Percentiles rank a stretch among this genome's conserved stretches.
Evolutionary conservation across 2,329 filamentous ascomycete genomes (phyloP).

Genomic region (Drechslerella dactyloides): DNA sequence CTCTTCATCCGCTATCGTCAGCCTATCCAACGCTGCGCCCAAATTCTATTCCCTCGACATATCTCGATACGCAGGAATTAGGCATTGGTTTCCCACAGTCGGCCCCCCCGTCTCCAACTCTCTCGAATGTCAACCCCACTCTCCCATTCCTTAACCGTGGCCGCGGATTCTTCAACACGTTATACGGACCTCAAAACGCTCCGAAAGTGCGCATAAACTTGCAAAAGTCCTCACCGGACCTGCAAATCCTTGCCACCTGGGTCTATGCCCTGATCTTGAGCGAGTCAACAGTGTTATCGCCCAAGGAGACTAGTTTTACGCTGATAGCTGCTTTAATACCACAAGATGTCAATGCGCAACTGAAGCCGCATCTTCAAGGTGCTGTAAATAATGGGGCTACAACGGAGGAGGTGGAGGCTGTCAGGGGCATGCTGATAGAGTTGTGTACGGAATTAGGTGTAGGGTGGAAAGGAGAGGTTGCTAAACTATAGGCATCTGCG

Average conservation of each 20-base stretch:
- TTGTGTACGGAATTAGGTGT: constrained; percentile 62
- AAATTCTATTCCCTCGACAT: constrained; percentile 60
- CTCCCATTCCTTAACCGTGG: constrained; percentile 60
- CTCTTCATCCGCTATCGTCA: constrained; percentile 37
- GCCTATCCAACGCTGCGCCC: constrained; percentile 56
- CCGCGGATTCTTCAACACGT: constrained; percentile 61
- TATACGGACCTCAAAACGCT: constrained; percentile 63
- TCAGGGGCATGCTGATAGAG: constrained; percentile 60
- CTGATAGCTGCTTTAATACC: constrained; percentile 63
- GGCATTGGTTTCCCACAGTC: constrained; percentile 55
- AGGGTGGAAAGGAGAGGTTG: constrained; percentile 34
- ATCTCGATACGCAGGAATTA: constrained; percentile 50
- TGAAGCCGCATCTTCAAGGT: constrained; percentile 64
- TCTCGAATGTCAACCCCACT: constrained; percentile 58
- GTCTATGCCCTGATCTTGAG: constrained; percentile 63
- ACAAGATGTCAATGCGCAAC: constrained; percentile 64
- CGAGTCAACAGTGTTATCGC: constrained; percentile 61
- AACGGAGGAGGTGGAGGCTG: constrained; percentile 62
- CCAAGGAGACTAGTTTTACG: constrained; percentile 63
- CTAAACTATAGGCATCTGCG: constrained; percentile 22
- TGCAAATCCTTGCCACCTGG: constrained; percentile 62
- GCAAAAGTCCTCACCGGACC: constrained; percentile 62
- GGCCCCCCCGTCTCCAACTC: constrained; percentile 58
- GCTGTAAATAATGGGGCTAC: constrained; percentile 63
- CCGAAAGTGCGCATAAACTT: constrained; percentile 62